Conservation (phyloP, 768 basidiomycete species). For the Butyriboletus loyo region DNA sequence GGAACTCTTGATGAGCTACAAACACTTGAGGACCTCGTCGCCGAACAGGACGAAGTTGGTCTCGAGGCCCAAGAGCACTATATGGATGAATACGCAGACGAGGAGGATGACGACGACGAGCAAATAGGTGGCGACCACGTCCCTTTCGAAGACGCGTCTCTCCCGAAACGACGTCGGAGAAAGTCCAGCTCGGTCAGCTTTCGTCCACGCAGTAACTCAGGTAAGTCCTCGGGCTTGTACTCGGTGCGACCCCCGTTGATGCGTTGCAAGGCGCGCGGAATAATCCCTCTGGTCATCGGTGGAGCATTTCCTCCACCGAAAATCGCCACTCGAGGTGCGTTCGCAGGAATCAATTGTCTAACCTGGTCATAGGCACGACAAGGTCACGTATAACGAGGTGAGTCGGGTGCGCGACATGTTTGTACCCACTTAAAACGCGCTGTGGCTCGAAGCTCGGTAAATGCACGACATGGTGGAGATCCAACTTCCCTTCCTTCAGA, state of each 20-base stretch:
- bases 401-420: conserved; percentile 1
- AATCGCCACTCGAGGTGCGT: conserved; percentile 30
- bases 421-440: neutral
- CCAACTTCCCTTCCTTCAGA: conserved; percentile 63
- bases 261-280: conserved; percentile 11
- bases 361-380: conserved; percentile 73
- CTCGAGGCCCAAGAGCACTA: conserved; percentile 50
- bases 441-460: conserved; percentile 73
- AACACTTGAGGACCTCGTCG: conserved; percentile 55
- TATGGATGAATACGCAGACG: conserved; percentile 44
- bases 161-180: conserved; percentile 34
- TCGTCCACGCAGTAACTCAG: conserved; percentile 24
- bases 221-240: conserved; percentile 2
- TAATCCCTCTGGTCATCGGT: conserved; percentile 11
- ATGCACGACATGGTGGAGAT: conserved; percentile 67
- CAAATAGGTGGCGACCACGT: conserved; percentile 24
- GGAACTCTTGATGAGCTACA: conserved; percentile 57
- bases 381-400: conserved; percentile 75
- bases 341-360: neutral
- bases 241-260: neutral
- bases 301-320: conserved; percentile 53
- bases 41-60: conserved; percentile 59
- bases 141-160: conserved; percentile 25
- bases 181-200: conserved; percentile 30
- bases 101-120: conserved; percentile 50